These are phyloP conservation scores for Kingdonia uniflora DNA, from an alignment of 164 flowering plant genomes.

Conservation along the genomic window DNA sequence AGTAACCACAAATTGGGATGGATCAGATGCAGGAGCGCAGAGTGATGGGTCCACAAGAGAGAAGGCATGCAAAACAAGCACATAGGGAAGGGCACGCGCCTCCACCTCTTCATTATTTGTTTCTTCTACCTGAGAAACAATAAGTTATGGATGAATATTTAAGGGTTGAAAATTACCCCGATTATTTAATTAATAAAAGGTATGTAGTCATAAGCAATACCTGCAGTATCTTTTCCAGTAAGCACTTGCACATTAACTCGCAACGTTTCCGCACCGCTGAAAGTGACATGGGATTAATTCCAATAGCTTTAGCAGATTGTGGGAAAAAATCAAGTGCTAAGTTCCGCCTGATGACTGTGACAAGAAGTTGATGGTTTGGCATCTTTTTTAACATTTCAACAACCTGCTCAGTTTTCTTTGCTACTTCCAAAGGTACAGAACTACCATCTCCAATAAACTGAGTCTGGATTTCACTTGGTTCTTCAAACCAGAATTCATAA, in stretches of 20 bases:
- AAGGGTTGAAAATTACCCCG: not conserved
- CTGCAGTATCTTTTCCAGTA: conserved; percentile 89
- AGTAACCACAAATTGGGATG: conserved; percentile 90
- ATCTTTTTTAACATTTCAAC: conserved; percentile 77
- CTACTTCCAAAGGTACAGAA: conserved; percentile 82
- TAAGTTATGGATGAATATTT: not conserved
- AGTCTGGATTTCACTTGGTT: conserved; percentile 47
- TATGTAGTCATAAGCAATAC: conserved; percentile 20
- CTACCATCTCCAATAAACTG: conserved; percentile 69
- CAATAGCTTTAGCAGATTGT: conserved; percentile 85
- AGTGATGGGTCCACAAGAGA: conserved; percentile 87
- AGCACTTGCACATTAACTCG: conserved; percentile 94
- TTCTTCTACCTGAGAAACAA: conserved; percentile 60
- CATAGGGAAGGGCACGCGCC: conserved; percentile 67
- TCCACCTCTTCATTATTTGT: conserved; percentile 54
- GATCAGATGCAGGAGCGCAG: conserved; percentile 90
- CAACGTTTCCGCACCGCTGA: conserved; percentile 86
- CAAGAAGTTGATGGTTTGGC: conserved; percentile 75
- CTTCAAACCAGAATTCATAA: conserved; percentile 98
- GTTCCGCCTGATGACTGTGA: conserved; percentile 67
- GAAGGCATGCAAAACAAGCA: conserved; percentile 82
- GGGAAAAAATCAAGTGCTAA: conserved; percentile 90
- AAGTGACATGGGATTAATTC: conserved; percentile 66
- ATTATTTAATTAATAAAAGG: not conserved
- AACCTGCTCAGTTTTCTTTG: conserved; percentile 88